phyloP scores from a whole-genome alignment of 106 monocot genomes.

The Dendrobium huoshanense region DNA sequence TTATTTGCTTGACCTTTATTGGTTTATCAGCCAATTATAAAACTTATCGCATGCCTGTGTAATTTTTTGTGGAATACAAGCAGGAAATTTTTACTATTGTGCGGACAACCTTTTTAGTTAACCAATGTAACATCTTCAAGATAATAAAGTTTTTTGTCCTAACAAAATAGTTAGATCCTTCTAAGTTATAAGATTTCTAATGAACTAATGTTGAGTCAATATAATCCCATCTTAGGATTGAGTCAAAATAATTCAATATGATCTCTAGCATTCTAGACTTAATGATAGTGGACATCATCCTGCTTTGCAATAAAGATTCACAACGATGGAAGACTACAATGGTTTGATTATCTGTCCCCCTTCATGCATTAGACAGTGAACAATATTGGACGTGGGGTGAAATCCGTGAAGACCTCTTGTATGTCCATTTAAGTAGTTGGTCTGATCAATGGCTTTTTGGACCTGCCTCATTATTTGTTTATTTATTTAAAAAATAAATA shows the following conservation, averaged over 20 bases:
- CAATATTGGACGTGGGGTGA: background rate
- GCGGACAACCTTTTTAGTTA: background rate
- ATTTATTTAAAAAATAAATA: background rate
- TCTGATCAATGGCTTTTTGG: background rate
- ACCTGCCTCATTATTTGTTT: background rate
- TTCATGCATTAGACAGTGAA: background rate
- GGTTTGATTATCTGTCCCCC: background rate
- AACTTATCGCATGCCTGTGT: background rate
- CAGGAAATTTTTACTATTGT: background rate
- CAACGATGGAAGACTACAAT: background rate
- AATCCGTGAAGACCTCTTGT: background rate
- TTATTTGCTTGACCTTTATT: background rate
- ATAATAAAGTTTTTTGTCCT: no score
- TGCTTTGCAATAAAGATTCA: background rate
- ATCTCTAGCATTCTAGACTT: background rate
- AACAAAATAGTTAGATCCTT: background rate
- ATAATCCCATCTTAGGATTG: background rate
- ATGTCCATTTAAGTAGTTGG: background rate
- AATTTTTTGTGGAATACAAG: background rate
- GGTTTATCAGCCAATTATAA: background rate
- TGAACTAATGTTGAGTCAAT: background rate
- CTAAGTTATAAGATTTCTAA: background rate
- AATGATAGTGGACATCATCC: background rate
- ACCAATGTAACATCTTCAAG: background rate
- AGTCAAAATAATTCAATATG: background rate